These are phyloP conservation scores for Pinus taeda DNA, from an alignment of 75 land plant species.

Conservation along the genomic window DNA sequence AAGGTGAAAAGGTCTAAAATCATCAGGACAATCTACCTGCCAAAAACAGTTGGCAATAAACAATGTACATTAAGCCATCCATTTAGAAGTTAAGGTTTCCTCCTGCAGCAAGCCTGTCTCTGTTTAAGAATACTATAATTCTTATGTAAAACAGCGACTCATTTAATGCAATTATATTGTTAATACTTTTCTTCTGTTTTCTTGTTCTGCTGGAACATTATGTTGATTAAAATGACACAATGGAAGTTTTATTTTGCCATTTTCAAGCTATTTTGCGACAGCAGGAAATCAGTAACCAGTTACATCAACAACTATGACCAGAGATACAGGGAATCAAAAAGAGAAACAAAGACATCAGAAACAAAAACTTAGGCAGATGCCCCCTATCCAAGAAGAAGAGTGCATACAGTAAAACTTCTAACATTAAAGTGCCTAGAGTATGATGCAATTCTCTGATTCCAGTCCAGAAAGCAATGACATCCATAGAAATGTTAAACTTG, in stretches of 20 bases:
- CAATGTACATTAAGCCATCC: slow-evolving; percentile 8
- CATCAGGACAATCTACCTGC: slow-evolving; percentile 6
- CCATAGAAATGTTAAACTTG: background rate
- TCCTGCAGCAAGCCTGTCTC: slow-evolving; percentile 10
- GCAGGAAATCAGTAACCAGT: background rate
- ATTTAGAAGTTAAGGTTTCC: slow-evolving; percentile 11
- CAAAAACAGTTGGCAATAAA: slow-evolving; percentile 9
- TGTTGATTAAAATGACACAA: background rate
- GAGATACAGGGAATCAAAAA: background rate
- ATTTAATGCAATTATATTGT: background rate
- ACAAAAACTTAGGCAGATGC: background rate
- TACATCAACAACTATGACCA: background rate
- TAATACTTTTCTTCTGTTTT: background rate
- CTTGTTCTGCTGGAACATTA: no score
- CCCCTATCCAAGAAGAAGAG: no score
- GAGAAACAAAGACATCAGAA: background rate
- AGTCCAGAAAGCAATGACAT: background rate
- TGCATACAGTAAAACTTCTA: background rate
- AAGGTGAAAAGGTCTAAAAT: slow-evolving; percentile 9
- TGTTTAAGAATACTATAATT: slow-evolving; percentile 5
- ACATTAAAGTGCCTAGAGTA: background rate
- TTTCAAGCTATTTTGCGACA: background rate
- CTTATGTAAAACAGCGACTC: background rate
- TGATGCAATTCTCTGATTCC: background rate
- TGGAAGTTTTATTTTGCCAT: background rate